Evolutionary conservation across 352 stramenopile genomes (phyloP).

Genomic region (Phytophthora pisi): DNA sequence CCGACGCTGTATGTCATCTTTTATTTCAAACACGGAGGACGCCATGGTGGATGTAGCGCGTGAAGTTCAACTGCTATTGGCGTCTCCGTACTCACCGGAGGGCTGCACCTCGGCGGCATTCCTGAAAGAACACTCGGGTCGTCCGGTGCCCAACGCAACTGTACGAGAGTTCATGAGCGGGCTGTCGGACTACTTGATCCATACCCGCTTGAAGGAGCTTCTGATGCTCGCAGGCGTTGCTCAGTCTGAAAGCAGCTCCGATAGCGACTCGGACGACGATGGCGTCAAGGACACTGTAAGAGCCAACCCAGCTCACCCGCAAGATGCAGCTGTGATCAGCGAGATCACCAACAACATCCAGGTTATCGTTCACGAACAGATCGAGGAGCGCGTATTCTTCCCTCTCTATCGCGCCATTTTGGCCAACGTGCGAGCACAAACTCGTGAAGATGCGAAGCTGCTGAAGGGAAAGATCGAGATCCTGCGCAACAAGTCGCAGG

Average conservation of each 20-base stretch:
- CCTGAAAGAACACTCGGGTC: constrained; percentile 67
- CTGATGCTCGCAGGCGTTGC: constrained; percentile 59
- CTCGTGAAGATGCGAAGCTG: constrained; percentile 69
- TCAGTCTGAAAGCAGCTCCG: constrained; percentile 27
- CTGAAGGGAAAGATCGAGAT: constrained; percentile 86
- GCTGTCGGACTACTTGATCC: constrained; percentile 80
- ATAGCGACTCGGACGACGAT: constrained; percentile 44
- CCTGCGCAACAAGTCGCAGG: constrained; percentile 74
- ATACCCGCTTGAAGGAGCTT: constrained; percentile 83
- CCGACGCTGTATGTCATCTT: constrained; percentile 75
- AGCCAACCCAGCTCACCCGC: neutral
- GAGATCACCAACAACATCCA: constrained; percentile 74
- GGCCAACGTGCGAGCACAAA: constrained; percentile 65
- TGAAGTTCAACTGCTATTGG: constrained; percentile 83
- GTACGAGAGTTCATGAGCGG: constrained; percentile 82
- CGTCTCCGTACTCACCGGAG: constrained; percentile 86
- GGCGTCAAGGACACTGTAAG: constrained; percentile 21
- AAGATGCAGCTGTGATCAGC: constrained; percentile 37
- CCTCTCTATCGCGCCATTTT: constrained; percentile 75
- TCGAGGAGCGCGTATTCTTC: constrained; percentile 87
- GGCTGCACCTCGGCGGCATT: constrained; percentile 76
- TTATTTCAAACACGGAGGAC: constrained; percentile 83
- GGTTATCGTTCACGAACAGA: constrained; percentile 79
- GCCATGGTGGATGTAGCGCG: constrained; percentile 71
- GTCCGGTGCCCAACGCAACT: constrained; percentile 51